phyloP scores from a whole-genome alignment of 805 yeast genomes.

The Metschnikowia dekortorum region DNA sequence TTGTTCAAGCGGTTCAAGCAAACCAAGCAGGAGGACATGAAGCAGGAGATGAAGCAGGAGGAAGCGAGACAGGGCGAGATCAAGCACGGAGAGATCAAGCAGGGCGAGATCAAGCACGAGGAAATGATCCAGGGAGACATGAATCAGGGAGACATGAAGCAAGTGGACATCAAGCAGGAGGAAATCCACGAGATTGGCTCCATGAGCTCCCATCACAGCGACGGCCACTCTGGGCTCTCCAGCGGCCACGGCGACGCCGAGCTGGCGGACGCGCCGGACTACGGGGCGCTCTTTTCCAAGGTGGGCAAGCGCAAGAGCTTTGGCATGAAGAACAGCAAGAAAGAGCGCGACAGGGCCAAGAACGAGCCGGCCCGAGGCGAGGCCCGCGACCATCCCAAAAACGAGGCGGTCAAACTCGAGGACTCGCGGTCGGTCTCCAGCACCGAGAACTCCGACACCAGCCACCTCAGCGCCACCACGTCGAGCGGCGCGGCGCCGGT shows the following conservation, averaged over 20 bases:
- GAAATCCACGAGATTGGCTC: conserved; percentile 3
- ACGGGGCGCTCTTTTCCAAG: conserved; percentile 40
- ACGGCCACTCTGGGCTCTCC: neutral
- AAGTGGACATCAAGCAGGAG: conserved; percentile 12
- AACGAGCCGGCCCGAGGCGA: no score
- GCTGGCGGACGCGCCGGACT: conserved; percentile 30
- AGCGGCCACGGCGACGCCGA: neutral
- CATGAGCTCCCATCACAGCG: neutral
- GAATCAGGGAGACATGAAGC: no score
- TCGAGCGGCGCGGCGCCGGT: conserved; percentile 5
- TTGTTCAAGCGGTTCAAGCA: conserved; percentile 38
- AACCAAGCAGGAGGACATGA: conserved; percentile 10
- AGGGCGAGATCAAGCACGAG: no score
- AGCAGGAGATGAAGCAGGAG: neutral
- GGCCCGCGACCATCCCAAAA: neutral
- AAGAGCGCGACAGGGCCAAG: conserved; percentile 10
- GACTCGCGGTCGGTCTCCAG: conserved; percentile 8
- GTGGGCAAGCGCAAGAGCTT: conserved; percentile 38
- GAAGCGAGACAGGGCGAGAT: no score
- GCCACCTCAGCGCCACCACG: conserved; percentile 3
- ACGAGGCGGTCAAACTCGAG: neutral
- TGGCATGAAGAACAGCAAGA: conserved; percentile 18
- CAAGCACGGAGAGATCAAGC: no score
- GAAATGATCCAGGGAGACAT: no score
- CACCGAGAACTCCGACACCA: conserved; percentile 15